These are phyloP conservation scores for Passalora sequoiae DNA, from an alignment of 2,329 filamentous ascomycete species.

Conservation along the genomic window DNA sequence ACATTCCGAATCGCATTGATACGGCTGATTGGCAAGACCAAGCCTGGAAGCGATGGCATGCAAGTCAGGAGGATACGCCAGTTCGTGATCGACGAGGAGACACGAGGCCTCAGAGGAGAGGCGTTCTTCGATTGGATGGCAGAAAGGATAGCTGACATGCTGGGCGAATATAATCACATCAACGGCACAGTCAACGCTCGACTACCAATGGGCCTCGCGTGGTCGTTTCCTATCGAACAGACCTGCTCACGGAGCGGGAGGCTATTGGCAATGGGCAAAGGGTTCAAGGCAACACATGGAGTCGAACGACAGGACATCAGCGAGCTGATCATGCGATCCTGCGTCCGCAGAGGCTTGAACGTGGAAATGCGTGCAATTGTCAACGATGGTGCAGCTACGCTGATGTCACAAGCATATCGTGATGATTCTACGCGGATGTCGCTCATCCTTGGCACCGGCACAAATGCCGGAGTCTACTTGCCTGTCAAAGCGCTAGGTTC, in stretches of 20 bases:
- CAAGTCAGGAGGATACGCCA: constrained; percentile 52
- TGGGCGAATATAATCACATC: constrained; percentile 41
- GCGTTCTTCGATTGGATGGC: constrained; percentile 66
- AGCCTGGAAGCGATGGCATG: constrained; percentile 39
- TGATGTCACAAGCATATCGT: constrained; percentile 58
- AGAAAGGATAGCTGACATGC: constrained; percentile 51
- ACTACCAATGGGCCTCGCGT: constrained; percentile 57
- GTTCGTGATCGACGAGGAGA: constrained; percentile 52
- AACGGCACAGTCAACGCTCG: constrained; percentile 32
- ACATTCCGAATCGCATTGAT: constrained; percentile 60
- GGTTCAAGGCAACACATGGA: constrained; percentile 56
- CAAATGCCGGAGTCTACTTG: constrained; percentile 59
- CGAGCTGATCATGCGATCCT: constrained; percentile 55
- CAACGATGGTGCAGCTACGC: constrained; percentile 58
- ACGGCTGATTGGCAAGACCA: constrained; percentile 44
- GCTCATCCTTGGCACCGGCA: constrained; percentile 60
- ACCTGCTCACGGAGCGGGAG: constrained; percentile 55
- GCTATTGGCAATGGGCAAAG: constrained; percentile 61
- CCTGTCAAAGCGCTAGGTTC: constrained; percentile 50
- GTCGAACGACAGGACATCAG: constrained; percentile 56
- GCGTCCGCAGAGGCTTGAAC: constrained; percentile 49
- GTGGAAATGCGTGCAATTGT: constrained; percentile 59
- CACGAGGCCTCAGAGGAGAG: constrained; percentile 51
- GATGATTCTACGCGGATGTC: constrained; percentile 58
- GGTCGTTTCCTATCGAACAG: constrained; percentile 63